Conservation (phyloP, 495 filamentous ascomycete genomes). For the Aspergillus cristatus region DNA sequence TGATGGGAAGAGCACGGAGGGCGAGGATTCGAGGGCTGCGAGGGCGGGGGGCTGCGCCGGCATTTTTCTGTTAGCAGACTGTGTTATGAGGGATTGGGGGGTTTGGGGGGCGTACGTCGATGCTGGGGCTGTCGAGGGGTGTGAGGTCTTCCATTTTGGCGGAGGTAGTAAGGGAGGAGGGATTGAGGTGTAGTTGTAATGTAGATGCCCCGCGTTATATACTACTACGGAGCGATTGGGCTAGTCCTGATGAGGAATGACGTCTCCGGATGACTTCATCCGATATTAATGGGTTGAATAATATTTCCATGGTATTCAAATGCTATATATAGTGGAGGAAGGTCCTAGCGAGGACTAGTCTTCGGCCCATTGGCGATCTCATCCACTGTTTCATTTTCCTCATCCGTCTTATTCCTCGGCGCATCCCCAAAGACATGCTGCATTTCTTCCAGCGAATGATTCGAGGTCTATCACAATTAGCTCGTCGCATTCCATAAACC, state of each 20-base stretch:
- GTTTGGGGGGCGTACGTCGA: conserved; percentile 19
- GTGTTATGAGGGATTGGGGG: background rate
- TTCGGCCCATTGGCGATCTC: background rate
- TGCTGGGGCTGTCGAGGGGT: conserved; percentile 28
- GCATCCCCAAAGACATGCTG: conserved; percentile 23
- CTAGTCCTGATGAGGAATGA: too few species aligned
- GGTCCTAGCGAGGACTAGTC: too few species aligned
- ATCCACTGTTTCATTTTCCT: conserved; percentile 5
- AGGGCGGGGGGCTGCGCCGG: conserved; percentile 40
- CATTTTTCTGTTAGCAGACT: conserved; percentile 5
- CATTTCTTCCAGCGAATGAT: conserved; percentile 30
- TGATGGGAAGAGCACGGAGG: conserved; percentile 43
- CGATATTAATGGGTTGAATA: too few species aligned
- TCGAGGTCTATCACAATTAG: conserved; percentile 14
- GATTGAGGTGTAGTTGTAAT: too few species aligned
- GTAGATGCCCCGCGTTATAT: too few species aligned
- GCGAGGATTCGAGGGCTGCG: conserved; percentile 37
- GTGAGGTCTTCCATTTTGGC: conserved; percentile 18
- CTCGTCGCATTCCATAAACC: background rate
- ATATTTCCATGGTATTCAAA: background rate
- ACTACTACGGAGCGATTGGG: too few species aligned
- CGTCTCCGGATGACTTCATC: too few species aligned
- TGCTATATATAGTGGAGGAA: background rate
- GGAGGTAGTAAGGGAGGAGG: too few species aligned
- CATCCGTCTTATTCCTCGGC: conserved; percentile 5